Percentiles rank a stretch among this genome's conserved stretches.
Evolutionary conservation across 2,329 filamentous ascomycete genomes (phyloP).

Genomic region (Aaosphaeria pasadenensis): DNA sequence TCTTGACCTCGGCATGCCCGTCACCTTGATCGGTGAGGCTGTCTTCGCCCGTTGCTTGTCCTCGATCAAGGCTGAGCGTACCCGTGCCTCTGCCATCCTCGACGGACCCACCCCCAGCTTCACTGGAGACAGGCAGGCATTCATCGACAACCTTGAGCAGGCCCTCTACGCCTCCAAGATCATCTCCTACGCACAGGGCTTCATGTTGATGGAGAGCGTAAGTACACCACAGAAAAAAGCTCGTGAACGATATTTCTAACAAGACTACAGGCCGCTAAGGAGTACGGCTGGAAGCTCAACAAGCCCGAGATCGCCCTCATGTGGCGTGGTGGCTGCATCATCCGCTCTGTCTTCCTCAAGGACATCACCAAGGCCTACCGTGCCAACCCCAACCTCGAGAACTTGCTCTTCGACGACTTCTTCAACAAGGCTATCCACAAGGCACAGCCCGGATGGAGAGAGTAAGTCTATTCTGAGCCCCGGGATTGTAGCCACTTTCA

Average conservation of each 20-base stretch:
- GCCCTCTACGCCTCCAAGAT: slow-evolving; percentile 99
- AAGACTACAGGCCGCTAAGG: slow-evolving; percentile 72
- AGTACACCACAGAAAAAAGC: slow-evolving; percentile 30
- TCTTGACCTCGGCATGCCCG: slow-evolving; percentile 96
- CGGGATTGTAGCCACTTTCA: background rate
- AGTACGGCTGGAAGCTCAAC: slow-evolving; percentile 98
- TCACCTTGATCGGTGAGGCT: slow-evolving; percentile 95
- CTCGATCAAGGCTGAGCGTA: slow-evolving; percentile 90
- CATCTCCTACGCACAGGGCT: slow-evolving; percentile 98
- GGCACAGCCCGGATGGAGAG: slow-evolving; percentile 63
- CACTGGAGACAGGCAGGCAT: slow-evolving; percentile 84
- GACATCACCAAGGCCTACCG: slow-evolving; percentile 98
- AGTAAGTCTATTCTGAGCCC: slow-evolving; percentile 19
- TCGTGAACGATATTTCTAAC: slow-evolving; percentile 4
- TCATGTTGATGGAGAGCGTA: slow-evolving; percentile 99
- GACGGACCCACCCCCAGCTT: slow-evolving; percentile 76
- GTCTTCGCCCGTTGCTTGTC: slow-evolving; percentile 94
- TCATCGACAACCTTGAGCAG: slow-evolving; percentile 97
- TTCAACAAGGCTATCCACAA: slow-evolving; percentile 99
- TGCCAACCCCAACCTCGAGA: slow-evolving; percentile 90
- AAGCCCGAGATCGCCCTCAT: slow-evolving; percentile 99
- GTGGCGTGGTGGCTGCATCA: slow-evolving; percentile 99
- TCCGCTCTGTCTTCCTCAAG: slow-evolving; percentile 99
- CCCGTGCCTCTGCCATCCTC: slow-evolving; percentile 75
- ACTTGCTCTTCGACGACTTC: slow-evolving; percentile 98